Base-by-base conservation (phyloP, 2,329 filamentous ascomycete species). In the Calonectria crousiana region DNA sequence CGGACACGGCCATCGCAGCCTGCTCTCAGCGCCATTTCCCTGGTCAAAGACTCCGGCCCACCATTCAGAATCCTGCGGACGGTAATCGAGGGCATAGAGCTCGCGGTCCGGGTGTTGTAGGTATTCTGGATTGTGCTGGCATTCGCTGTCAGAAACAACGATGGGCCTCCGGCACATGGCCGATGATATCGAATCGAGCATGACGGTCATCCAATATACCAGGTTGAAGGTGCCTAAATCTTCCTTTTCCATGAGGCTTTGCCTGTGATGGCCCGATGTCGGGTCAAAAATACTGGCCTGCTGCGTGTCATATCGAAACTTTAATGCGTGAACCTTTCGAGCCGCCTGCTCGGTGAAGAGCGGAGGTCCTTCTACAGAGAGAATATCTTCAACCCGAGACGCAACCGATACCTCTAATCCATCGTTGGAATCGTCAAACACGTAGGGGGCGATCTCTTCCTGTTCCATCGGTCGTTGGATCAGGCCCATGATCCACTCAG, bases 121-220 rank as follows among this genome's bases (percentile, higher is more conserved):
- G 38, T 80, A 78, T 8, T 80, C 80, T 1, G 80, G 77, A 26
- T 84, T 82, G 71, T 83, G 84, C 56, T 85, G 83, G 69, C 85
- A 85, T 73, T 86, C 84, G 38, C 87, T 84, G 44, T 86, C 85
- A 0, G 82, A 81, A 13, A 87, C 81, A 0, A 84, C 83, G 4
- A 86, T 81, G 1, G 81, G 79, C 23, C 82, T 75, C 34, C 81
- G 75, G 69, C 89, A 86, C 84, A 92, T 89, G 3, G 89, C 89
- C 0, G 90, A 87, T 0, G 89, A 90, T n/a, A 91, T 81, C 0
- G 90, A 91, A 78, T 92, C 90, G 49, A 90, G 89, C 90, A 92
- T 92, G 62, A 91, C 84, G 0, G 88, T 89, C 53, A 92, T 84
- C 90, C 90, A 92, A 78, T 89, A 91, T 14, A 92, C 80, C 11